These are phyloP conservation scores for Leccinum obscurum DNA, from an alignment of 768 basidiomycete genomes.

Conservation along the genomic window DNA sequence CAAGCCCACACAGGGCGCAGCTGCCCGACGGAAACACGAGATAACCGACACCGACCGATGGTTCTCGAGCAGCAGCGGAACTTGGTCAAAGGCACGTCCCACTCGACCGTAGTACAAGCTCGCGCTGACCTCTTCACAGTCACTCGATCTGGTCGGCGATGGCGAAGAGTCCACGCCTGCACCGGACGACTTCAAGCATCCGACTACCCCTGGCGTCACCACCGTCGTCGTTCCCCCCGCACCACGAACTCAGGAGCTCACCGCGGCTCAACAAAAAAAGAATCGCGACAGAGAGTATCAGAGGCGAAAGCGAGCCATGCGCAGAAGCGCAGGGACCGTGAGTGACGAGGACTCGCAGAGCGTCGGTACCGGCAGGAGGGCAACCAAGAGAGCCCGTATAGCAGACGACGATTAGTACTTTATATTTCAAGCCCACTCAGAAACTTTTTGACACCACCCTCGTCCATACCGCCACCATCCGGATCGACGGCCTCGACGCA, in stretches of 20 bases:
- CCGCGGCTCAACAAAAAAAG: constrained; percentile 74
- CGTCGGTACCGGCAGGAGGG: constrained; percentile 50
- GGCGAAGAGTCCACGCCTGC: constrained; percentile 61
- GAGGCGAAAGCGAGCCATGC: constrained; percentile 67
- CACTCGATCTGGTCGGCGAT: constrained; percentile 72
- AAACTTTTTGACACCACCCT: constrained; percentile 51
- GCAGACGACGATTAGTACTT: constrained; percentile 60
- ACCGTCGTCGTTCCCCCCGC: constrained; percentile 80
- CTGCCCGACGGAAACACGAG: constrained; percentile 65
- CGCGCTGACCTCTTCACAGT: constrained; percentile 42
- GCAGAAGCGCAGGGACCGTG: constrained; percentile 62
- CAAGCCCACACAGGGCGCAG: constrained; percentile 60
- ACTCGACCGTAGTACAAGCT: constrained; percentile 2
- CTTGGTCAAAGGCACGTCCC: constrained; percentile 63
- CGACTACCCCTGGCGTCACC: constrained; percentile 69
- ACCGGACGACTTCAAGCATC: constrained; percentile 66
- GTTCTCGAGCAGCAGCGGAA: constrained; percentile 80
- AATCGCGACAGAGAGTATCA: constrained; percentile 81
- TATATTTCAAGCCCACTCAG: constrained; percentile 47
- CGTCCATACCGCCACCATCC: constrained; percentile 65
- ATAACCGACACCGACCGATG: constrained; percentile 75
- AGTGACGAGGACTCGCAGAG: constrained; percentile 70
- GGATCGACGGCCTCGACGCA: constrained; percentile 84
- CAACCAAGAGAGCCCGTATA: constrained; percentile 67
- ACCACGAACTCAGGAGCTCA: constrained; percentile 62